Base-by-base conservation (phyloP, 352 stramenopile species). In the Halophytophthora batemanensis region DNA sequence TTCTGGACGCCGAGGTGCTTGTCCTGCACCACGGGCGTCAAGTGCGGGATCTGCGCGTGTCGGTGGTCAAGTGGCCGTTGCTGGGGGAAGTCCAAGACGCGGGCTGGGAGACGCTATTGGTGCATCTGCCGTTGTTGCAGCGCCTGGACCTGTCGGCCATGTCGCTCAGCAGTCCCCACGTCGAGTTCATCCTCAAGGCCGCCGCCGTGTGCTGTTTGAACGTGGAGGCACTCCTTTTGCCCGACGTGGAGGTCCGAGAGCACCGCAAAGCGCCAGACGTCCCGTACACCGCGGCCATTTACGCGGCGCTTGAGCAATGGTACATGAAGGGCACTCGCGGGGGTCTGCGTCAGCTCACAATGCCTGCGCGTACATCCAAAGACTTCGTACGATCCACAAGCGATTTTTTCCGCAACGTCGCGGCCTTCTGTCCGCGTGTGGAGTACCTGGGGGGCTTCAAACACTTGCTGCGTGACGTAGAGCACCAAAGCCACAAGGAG, bases 381-480 rank as follows among this genome's bases (percentile, higher is more conserved):
- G 34, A 53, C 14, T 22, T 17, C 2, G 6, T 59, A 2, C 34
- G 15, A 8, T 40, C 41, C 2, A 48, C 34, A 4, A 29, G 28
- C 2, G 54, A 57, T 23, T 62, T 48, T 23, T 39, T 62, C 2
- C 40, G 49, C 6, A 34, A 52, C 23, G 54, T 62, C 38, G 43
- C 57, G 6, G n/a, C 50, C 40, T 50, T 17, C n/a, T 57, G 54
- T 25, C 54, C 54, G 6, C 23, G 45, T 10, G 36, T 57, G 19
- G 54, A 56, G 42, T 52, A 48, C 19, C n/a, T 62, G 42, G 46
- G 56, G 21, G 54, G 54, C 5, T 46, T 56, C 54, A 56, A 47
- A 25, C 54, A 62, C 10, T 59, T 41, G 23, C 36, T 66, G 19
- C 29, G 42, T 4, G 47, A 54, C 7, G 44, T 66, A 53, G 58